These are phyloP conservation scores for Bretschneidera sinensis DNA, from an alignment of 345 rosid species.

Conservation along the genomic window DNA sequence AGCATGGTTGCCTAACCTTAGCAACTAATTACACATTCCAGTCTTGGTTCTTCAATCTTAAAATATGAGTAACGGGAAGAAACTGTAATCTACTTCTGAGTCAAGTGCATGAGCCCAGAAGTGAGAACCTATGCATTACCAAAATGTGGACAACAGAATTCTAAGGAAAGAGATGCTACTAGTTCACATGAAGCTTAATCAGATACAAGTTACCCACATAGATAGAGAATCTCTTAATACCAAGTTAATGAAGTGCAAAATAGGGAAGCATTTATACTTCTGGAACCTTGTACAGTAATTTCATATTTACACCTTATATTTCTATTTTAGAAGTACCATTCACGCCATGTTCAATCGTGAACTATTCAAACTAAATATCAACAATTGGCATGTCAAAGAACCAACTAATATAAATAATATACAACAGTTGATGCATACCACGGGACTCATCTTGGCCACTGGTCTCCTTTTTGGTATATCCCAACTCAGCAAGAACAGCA, in stretches of 20 bases:
- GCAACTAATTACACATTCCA: not conserved
- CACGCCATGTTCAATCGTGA: not conserved
- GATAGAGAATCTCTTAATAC: too few relatives aligned
- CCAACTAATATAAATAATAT: not conserved
- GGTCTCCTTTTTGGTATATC: constrained; percentile 24
- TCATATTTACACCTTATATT: too few relatives aligned
- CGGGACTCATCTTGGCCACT: constrained; percentile 29
- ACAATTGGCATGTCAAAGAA: not conserved
- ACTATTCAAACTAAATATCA: not conserved
- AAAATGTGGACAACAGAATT: too few relatives aligned
- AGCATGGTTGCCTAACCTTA: too few relatives aligned
- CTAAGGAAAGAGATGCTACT: too few relatives aligned
- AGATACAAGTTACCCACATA: too few relatives aligned
- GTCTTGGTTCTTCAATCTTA: not conserved
- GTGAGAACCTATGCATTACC: not conserved
- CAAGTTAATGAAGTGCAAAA: too few relatives aligned
- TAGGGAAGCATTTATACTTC: too few relatives aligned
- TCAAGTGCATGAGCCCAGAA: too few relatives aligned
- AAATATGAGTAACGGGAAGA: not conserved
- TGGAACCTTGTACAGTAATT: not conserved
- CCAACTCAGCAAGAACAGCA: constrained; percentile 56
- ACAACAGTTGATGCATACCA: constrained; percentile 32
- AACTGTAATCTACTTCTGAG: not conserved
- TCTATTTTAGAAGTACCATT: not conserved
- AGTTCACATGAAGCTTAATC: too few relatives aligned